Percentiles rank a stretch among this genome's conserved stretches.
phyloP scores from a whole-genome alignment of 768 basidiomycete genomes.

The Lyophyllum atratum region DNA sequence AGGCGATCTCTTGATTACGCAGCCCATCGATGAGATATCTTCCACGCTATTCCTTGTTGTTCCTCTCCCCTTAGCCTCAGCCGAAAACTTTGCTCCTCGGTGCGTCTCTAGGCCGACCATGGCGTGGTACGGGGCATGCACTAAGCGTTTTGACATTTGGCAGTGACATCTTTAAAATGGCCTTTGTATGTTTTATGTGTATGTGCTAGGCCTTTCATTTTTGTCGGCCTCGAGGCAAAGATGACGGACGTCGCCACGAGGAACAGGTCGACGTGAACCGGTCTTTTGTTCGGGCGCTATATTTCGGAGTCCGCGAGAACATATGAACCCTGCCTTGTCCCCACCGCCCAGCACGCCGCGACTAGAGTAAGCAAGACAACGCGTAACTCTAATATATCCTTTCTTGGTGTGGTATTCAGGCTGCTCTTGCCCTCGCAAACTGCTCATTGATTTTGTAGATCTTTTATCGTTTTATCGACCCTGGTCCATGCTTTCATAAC shows the following conservation, averaged over 20 bases:
- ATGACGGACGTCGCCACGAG: not conserved
- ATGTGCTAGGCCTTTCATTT: not conserved
- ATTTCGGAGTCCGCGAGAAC: slow-evolving; percentile 2
- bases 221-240: slow-evolving; percentile 2
- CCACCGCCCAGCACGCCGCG: not conserved
- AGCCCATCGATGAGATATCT: not conserved
- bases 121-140: too few species aligned
- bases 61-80: not conserved
- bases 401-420: not conserved
- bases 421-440: not conserved
- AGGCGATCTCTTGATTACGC: not conserved
- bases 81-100: too few species aligned
- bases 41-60: not conserved
- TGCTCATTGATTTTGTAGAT: not conserved
- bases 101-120: not conserved
- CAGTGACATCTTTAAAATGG: slow-evolving; percentile 1
- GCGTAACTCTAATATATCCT: slow-evolving; percentile 1
- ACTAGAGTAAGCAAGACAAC: not conserved
- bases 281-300: not conserved
- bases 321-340: not conserved
- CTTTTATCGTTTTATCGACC: not conserved
- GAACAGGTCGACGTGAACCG: slow-evolving; percentile 4
- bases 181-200: not conserved
- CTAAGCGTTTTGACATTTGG: not conserved
- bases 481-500: not conserved